Evolutionary conservation across 108 stramenopile genomes (phyloP).

Genomic region (Skeletonema potamos): DNA sequence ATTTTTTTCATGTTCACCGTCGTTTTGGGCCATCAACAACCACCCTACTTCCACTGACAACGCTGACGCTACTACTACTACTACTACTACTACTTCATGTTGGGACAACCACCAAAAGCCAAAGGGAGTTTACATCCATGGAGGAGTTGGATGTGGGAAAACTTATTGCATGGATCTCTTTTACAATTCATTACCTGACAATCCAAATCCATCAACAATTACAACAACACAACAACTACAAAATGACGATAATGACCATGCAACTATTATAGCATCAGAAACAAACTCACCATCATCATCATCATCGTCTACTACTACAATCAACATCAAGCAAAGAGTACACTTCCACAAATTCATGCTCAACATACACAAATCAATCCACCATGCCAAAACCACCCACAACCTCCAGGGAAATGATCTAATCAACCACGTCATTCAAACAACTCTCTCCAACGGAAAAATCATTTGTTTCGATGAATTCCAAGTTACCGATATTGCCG

Average conservation of each 20-base stretch:
- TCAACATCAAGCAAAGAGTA: conserved; percentile 80
- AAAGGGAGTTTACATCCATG: conserved; percentile 85
- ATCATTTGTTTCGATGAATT: conserved; percentile 91
- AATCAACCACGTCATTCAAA: conserved; percentile 58
- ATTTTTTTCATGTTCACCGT: too few relatives aligned
- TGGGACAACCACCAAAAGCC: conserved; percentile 2
- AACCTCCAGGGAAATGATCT: conserved; percentile 37
- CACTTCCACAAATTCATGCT: conserved; percentile 99
- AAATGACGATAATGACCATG: not conserved
- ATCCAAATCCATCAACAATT: too few relatives aligned
- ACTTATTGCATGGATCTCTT: conserved; percentile 97
- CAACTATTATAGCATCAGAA: not conserved
- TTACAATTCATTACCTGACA: conserved; percentile 59
- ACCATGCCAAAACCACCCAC: conserved; percentile 52
- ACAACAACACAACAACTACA: too few relatives aligned
- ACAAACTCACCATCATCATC: not conserved
- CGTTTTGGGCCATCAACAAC: too few relatives aligned
- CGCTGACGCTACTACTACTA: not conserved
- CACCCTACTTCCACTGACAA: too few relatives aligned
- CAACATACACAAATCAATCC: conserved; percentile 79
- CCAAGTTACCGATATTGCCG: conserved; percentile 92
- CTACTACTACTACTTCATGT: not conserved
- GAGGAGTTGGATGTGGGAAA: conserved; percentile 96
- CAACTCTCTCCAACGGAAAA: conserved; percentile 49
- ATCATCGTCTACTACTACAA: conserved; percentile 1